Base-by-base conservation (phyloP, 305 asterid genomes). In the Euphrasia arctica region DNA sequence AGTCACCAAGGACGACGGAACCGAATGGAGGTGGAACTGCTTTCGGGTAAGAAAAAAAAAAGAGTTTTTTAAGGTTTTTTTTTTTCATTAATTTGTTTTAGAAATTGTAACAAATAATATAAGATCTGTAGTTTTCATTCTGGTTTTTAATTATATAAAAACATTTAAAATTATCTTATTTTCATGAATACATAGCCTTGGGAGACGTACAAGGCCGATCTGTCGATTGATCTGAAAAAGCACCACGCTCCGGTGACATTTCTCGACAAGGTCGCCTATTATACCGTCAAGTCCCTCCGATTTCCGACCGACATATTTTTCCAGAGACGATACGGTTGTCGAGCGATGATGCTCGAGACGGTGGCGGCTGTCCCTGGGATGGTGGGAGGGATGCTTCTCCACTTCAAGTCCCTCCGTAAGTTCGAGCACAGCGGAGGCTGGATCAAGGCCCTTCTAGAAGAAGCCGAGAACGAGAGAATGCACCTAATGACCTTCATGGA, bases 381-480 rank as follows among this genome's bases (percentile, higher is more conserved):
- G 96, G 96, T 89, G 15, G 98, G 97, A 60, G 98, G 97, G 49
- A 75, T 89, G 96, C 84, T 89, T 65, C 63, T 87, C 78, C 98
- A 92, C 57, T 86, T 92, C 45, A 83, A 86, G 76, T 92, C 97
- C 5, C 81, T 92, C 52, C 95, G 97, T 64, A 92, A 79, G 69
- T 92, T 92, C 25, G 78, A 92, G 78, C 97, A 89, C 7, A 92
- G 97, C 47, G 98, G 98, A 25, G 97, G 98, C 25, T 92, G 98
- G 98, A 89, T 92, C 54, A 92, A 92, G 77, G 98, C 96, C 54
- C 71, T 92, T 67, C 95, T 92, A 0, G 98, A 92, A 77, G 98
- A 92, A 80, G 98, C 98, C 8, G 98, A 92, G 79, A 92, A 92
- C 32, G 98, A 92, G 80, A 87, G 98, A 75, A 92, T 92, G 97